Conservation (phyloP, 495 filamentous ascomycete species). For the Hypoxylon perforatum region DNA sequence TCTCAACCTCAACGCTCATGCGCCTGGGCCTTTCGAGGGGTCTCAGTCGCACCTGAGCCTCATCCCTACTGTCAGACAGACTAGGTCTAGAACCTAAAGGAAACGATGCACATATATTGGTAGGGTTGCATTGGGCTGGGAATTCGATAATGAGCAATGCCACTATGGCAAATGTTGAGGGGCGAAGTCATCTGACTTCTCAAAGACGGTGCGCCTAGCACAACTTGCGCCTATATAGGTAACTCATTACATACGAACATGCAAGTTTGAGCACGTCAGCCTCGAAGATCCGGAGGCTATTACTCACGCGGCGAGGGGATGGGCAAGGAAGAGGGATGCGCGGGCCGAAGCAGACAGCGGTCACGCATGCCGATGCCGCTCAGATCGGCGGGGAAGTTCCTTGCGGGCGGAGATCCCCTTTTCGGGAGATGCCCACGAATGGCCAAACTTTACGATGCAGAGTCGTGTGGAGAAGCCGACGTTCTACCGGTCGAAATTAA, state of each 20-base stretch:
- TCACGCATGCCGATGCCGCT: conserved; percentile 19
- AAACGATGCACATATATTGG: no score
- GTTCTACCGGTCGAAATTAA: conserved; percentile 26
- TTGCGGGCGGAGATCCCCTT: conserved; percentile 36
- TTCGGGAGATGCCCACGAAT: conserved; percentile 8
- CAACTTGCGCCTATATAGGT: no score
- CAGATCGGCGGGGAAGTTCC: neutral
- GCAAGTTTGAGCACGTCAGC: neutral
- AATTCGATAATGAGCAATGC: no score
- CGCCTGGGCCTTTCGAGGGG: no score
- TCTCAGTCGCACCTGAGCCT: no score
- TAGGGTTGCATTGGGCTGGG: no score
- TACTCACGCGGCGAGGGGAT: neutral
- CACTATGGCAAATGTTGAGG: no score
- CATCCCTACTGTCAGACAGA: no score
- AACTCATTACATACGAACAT: neutral
- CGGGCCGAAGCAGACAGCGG: conserved; percentile 19
- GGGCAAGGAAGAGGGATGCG: conserved; percentile 4
- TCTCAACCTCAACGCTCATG: no score
- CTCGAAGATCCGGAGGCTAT: neutral
- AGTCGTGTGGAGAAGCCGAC: conserved; percentile 26
- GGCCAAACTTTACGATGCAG: neutral
- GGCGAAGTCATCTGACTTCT: no score
- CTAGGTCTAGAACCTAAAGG: no score
- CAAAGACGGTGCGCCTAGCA: no score